Evolutionary conservation across 345 rosid genomes (phyloP).

Genomic region (Crucihimalaya himalaica): DNA sequence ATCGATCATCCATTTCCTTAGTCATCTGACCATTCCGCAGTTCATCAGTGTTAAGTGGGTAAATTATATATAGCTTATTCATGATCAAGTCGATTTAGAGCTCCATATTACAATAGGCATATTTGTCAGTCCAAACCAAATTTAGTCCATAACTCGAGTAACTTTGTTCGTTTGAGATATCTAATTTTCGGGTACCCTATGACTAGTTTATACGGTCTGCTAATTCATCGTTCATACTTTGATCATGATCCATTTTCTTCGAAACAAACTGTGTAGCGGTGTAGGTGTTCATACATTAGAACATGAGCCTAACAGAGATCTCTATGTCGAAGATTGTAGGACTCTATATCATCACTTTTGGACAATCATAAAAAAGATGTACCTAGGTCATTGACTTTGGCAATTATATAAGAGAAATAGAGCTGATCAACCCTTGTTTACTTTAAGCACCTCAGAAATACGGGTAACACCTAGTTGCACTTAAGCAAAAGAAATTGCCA

Average conservation of each 20-base stretch:
- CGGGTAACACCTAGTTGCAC: neutral
- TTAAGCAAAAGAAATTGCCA: neutral
- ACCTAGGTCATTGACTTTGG: neutral
- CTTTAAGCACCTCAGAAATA: neutral
- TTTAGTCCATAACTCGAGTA: neutral
- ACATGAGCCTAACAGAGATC: neutral
- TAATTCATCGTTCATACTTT: no score
- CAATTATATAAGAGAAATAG: no score
- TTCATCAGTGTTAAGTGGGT: neutral
- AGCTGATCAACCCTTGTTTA: neutral
- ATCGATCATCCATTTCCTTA: neutral
- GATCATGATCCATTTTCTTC: no score
- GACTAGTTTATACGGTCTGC: no score
- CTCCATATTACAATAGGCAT: neutral
- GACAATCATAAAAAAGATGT: neutral
- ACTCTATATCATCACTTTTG: neutral
- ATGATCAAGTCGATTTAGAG: neutral
- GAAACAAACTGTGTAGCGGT: no score
- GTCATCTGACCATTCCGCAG: neutral
- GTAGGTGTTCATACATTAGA: neutral
- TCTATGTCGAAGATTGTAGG: neutral
- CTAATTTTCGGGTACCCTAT: no score
- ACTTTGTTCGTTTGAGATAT: no score
- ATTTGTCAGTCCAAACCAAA: neutral
- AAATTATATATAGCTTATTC: no score